Evolutionary conservation across 2,329 filamentous ascomycete species (phyloP).

Genomic region (Botryosphaeria agaves): DNA sequence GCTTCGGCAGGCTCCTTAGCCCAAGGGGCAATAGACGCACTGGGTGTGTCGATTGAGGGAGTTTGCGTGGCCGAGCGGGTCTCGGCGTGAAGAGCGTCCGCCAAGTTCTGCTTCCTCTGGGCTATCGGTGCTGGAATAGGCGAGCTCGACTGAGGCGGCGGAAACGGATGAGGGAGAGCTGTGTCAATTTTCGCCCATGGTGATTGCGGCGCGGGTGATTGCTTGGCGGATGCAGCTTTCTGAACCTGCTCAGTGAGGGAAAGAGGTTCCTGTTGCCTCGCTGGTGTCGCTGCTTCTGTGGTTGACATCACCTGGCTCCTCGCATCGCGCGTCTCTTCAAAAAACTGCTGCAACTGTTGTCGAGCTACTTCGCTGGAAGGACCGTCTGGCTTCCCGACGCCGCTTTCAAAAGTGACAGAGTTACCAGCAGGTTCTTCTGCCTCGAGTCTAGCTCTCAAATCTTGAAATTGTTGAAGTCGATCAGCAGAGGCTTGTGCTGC

Average conservation of each 20-base stretch:
- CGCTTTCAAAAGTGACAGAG: too few species aligned
- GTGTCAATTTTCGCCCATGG: slow-evolving; percentile 42
- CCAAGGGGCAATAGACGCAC: slow-evolving; percentile 78
- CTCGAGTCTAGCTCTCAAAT: slow-evolving; percentile 44
- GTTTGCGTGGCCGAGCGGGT: slow-evolving; percentile 63
- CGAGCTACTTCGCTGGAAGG: slow-evolving; percentile 4
- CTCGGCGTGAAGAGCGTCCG: slow-evolving; percentile 49
- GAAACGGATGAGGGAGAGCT: slow-evolving; percentile 63
- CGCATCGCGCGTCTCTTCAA: slow-evolving; percentile 8
- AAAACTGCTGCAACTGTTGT: slow-evolving; percentile 5
- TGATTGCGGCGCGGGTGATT: slow-evolving; percentile 35
- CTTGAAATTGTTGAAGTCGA: slow-evolving; percentile 69
- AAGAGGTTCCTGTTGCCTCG: slow-evolving; percentile 28
- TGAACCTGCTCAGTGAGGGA: slow-evolving; percentile 75
- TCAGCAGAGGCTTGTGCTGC: slow-evolving; percentile 34
- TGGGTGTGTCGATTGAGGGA: slow-evolving; percentile 45
- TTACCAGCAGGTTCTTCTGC: slow-evolving; percentile 45
- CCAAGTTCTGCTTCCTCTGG: slow-evolving; percentile 71
- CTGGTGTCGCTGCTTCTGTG: slow-evolving; percentile 7
- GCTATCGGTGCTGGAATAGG: slow-evolving; percentile 79
- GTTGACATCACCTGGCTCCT: slow-evolving; percentile 5
- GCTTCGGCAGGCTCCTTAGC: slow-evolving; percentile 62
- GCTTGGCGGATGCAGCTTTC: slow-evolving; percentile 47
- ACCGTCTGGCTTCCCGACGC: slow-evolving; percentile 14
- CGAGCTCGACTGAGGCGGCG: slow-evolving; percentile 57